Percentiles rank a stretch among this genome's conserved stretches.
Conservation (phyloP, 176 grass and related monocot genomes). For the Coix lacrymajobi region DNA sequence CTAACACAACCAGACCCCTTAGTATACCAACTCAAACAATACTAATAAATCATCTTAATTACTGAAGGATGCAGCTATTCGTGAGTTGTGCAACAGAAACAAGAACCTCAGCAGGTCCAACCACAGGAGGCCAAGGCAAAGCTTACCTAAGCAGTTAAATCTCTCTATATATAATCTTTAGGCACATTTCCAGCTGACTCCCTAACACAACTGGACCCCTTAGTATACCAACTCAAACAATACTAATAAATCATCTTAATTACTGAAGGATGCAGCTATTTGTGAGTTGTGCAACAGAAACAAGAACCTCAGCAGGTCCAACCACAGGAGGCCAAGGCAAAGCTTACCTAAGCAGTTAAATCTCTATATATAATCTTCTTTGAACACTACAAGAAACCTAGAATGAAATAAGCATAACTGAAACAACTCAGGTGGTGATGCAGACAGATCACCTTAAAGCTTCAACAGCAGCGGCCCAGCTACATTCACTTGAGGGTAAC, state of each 20-base stretch:
- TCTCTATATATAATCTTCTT: background rate
- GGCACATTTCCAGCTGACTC: no score
- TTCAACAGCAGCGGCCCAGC: conserved; percentile 75
- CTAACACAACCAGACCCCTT: background rate
- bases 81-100: background rate
- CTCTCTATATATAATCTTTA: background rate
- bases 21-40: background rate
- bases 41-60: background rate
- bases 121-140: background rate
- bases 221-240: no score
- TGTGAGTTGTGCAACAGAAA: background rate
- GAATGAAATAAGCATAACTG: background rate
- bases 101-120: background rate
- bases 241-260: background rate
- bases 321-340: background rate
- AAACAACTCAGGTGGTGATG: background rate
- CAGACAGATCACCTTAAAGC: conserved; percentile 64
- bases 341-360: background rate
- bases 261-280: background rate
- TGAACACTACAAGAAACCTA: conserved; percentile 11
- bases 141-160: background rate
- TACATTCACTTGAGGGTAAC: conserved; percentile 88
- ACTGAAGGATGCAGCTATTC: background rate
- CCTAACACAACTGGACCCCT: no score
- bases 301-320: background rate